phyloP scores from a whole-genome alignment of 805 yeast genomes.

The Wickerhamiella nectarea region DNA sequence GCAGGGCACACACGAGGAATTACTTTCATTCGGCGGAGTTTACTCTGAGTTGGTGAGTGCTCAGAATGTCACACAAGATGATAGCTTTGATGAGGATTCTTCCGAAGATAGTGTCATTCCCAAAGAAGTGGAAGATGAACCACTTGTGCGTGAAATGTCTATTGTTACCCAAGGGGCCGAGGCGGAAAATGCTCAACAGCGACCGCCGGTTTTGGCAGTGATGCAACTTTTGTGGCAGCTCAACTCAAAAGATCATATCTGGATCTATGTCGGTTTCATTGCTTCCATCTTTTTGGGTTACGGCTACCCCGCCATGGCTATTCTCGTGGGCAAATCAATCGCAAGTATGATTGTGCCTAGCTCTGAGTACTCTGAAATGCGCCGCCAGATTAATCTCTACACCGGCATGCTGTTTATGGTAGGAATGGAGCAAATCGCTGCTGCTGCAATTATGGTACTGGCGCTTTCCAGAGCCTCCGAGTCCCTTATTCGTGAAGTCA shows the following conservation, averaged over 20 bases:
- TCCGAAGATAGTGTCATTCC: neutral
- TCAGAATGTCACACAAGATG: constrained; percentile 21
- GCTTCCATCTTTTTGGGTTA: constrained; percentile 25
- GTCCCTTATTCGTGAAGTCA: constrained; percentile 25
- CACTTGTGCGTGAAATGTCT: neutral
- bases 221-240: constrained; percentile 17
- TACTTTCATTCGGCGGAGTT: constrained; percentile 22
- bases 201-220: neutral
- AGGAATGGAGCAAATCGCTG: constrained; percentile 22
- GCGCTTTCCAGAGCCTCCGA: constrained; percentile 23
- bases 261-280: constrained; percentile 20
- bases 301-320: constrained; percentile 28
- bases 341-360: constrained; percentile 26
- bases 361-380: constrained; percentile 24
- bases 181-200: neutral
- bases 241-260: constrained; percentile 19
- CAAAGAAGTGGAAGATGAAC: neutral
- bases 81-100: neutral
- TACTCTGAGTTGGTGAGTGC: constrained; percentile 27
- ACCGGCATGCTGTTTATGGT: constrained; percentile 28
- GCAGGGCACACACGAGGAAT: constrained; percentile 31
- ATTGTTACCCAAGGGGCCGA: neutral
- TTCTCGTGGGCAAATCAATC: constrained; percentile 28
- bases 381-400: constrained; percentile 25
- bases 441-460: constrained; percentile 19